Evolutionary conservation across 345 rosid species (phyloP), one percentile per base, ranked within the genome.

Genomic region (Dovyalis caffra): DNA sequence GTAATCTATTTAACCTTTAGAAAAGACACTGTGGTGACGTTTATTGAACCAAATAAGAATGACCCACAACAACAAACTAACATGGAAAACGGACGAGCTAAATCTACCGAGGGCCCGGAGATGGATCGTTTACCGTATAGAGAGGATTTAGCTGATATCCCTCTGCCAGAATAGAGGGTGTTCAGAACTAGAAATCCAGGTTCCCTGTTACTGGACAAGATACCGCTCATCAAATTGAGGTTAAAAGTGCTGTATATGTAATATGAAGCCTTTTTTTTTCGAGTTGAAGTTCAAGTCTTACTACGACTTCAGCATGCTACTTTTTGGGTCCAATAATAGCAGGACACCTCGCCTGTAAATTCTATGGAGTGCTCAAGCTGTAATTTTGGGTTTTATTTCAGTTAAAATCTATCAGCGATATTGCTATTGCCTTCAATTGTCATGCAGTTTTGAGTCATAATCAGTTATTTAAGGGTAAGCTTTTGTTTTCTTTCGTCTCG

Each of bases 71-170:
- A 4, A 33, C 79, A 69, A 32, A 20, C 62, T 15, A 63, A 49
- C 18, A 67, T 86, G 49, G 90, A 87, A 74, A 61, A 12, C 28
- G 89, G 84, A 57, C 51, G 65, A 0, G 7, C 18, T 1, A 51
- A 56, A 31, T 57, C 72, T 25, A 51, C 1, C 15, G 32, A 6
- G 9, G 11, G 38, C 0, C 20, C 53, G 8, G 72, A 21, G 16
- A 25, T 28, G 25, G 84, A 71, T 23, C 33, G 21, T 15, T n/a
- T 74, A 3, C 89, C 84, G 14, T 81, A 75, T 12, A 80, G 90
- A 73, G 85, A 88, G 83, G 91, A 88, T 79, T 79, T 90, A 15
- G 88, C 87, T 1, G 80, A 85, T 57, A 66, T 84, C 8, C 84
- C 86, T 7, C 53, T 84, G 0, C 89, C 91, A 1, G 16, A 81